Evolutionary conservation across 2,329 filamentous ascomycete genomes (phyloP), one percentile per base, ranked within the genome.

Genomic region (Penicillium sp.): DNA sequence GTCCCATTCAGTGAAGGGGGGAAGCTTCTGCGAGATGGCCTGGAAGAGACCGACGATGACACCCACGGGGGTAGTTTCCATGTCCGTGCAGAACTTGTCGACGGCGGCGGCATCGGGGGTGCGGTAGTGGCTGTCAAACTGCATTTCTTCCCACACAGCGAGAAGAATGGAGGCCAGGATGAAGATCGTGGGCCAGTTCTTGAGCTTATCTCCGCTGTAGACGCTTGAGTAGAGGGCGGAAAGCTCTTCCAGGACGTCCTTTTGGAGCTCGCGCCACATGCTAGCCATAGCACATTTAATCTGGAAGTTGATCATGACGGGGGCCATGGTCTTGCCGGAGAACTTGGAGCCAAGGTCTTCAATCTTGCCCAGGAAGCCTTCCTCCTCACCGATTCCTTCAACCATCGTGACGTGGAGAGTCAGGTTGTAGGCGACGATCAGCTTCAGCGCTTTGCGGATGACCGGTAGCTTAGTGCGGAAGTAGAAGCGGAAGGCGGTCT

Each of bases 271-370:
- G 61, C 93, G 92, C 93, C 93, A 97, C 90, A 97, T 95, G 68
- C 95, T 92, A 62, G 92, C 93, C 77, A 97, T 87, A 50, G 92
- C 92, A 68, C 90, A 94, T 83, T 97, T 97, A 81, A 97, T 92
- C 79, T 97, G 91, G 84, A 97, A 97, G 81, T 97, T 97, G 84
- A 97, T 95, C 92, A 97, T 96, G 71, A 97, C 92, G 11, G 93
- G 93, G 14, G 93, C 93, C 59, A 96, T 87, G 34, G 88, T 92
- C 80, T 93, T 93, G 68, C 92, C 92, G 66, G 84, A 88, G 81
- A 88, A 97, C 72, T 90, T 94, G 62, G 91, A 96, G 50, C 88
- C 84, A 67, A 90, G 85, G 67, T 94, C 89, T 48, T 93, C 86
- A 60, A 97, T 93, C 77, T 90, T 88, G 60, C 92, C 93, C 50